These are phyloP conservation scores for Rhodotorula toruloides DNA, from an alignment of 768 basidiomycete genomes.

Conservation along the genomic window DNA sequence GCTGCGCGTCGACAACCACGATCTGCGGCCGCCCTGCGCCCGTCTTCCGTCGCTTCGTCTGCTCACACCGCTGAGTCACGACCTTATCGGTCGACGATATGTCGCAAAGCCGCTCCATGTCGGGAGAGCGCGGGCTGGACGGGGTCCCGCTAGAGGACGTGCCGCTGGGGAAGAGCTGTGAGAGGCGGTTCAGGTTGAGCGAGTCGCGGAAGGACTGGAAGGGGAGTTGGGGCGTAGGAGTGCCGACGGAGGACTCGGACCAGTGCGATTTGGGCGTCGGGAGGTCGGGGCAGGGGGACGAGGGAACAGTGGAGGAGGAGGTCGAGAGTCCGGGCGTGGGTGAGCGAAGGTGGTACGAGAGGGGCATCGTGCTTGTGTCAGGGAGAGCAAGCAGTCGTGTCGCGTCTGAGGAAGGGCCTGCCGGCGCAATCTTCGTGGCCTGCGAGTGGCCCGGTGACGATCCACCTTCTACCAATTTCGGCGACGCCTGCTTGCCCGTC, in stretches of 20 bases:
- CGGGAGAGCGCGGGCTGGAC: neutral
- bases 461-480: no score
- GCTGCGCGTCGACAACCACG: conserved; percentile 3
- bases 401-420: no score
- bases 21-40: neutral
- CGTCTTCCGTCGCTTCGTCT: neutral
- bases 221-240: neutral
- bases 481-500: no score
- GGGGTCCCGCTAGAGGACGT: neutral
- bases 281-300: no score
- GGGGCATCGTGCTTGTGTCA: no score
- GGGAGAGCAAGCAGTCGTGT: no score
- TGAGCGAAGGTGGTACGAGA: neutral
- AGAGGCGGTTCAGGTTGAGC: conserved; percentile 9
- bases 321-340: neutral
- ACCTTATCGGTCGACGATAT: neutral
- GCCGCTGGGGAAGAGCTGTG: neutral
- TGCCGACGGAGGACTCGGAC: conserved; percentile 7
- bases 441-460: no score
- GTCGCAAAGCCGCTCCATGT: neutral
- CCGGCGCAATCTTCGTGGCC: no score
- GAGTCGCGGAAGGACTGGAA: conserved; percentile 34
- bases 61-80: neutral
- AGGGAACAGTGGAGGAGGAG: neutral
- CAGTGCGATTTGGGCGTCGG: conserved; percentile 11